Percentiles rank a stretch among this genome's conserved stretches.
Conservation (phyloP, 495 filamentous ascomycete genomes). For the Penicillium verhagenii region DNA sequence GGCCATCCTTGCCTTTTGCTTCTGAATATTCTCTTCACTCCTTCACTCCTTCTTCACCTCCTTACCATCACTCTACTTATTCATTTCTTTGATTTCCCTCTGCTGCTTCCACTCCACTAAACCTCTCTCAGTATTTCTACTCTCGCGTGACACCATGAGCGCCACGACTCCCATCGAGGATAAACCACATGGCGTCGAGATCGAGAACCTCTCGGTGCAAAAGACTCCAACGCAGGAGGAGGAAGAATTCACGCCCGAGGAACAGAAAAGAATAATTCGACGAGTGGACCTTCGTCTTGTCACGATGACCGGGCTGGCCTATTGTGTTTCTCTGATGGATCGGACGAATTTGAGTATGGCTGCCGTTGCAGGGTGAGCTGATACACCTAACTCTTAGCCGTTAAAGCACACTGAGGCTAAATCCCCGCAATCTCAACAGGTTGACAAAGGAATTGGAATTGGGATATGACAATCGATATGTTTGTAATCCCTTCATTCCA, state of each 20-base stretch:
- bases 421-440: slow-evolving; percentile 14
- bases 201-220: slow-evolving; percentile 29
- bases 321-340: slow-evolving; percentile 67
- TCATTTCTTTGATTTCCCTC: background rate
- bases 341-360: slow-evolving; percentile 65
- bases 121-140: background rate
- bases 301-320: slow-evolving; percentile 61
- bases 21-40: too few species aligned
- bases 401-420: background rate
- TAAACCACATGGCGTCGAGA: slow-evolving; percentile 26
- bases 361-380: slow-evolving; percentile 55
- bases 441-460: slow-evolving; percentile 56
- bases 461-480: slow-evolving; percentile 18
- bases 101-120: background rate
- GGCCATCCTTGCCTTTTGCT: too few species aligned
- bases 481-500: background rate
- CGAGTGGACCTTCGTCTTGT: slow-evolving; percentile 64
- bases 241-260: slow-evolving; percentile 35
- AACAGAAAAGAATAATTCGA: slow-evolving; percentile 52
- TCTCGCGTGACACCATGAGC: background rate
- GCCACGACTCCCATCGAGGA: slow-evolving; percentile 12
- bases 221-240: slow-evolving; percentile 23
- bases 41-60: too few species aligned
- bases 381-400: background rate
- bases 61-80: too few species aligned